Evolutionary conservation across 768 basidiomycete genomes (phyloP), one percentile per base, ranked within the genome.

Genomic region (Lactifluus piperatus): DNA sequence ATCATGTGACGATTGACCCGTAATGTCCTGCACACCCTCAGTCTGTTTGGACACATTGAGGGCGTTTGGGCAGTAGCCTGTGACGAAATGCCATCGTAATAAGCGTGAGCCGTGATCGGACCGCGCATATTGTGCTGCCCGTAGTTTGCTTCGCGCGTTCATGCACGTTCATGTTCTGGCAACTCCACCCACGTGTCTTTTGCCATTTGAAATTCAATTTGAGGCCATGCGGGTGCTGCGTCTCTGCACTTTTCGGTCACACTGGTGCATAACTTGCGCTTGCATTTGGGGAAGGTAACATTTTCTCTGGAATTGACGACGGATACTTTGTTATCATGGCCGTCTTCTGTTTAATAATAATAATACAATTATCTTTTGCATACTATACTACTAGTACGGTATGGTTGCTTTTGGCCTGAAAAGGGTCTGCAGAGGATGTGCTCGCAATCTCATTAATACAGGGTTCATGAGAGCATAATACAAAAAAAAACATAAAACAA

Each of bases 11-110:
- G n/a, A 82, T 98, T 27, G 91, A 94, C 66, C 81, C 85, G 87
- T 41, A 83, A 85, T 66, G 78, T 84, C 24, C 74, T 81, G 49
- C 77, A 81, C 67, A 97, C 97, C 43, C 79, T n/a, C n/a, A n/a
- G n/a, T n/a, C n/a, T 94, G 62, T 99, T 99, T 70, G 97, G 94
- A 1, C 94, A 97, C 71, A 94, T 98, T 66, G 97, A 99, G 69
- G 97, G 97, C 54, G 93, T 99, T 18, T 99, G 97, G 97, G 86
- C 85, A 3, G 88, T 98, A 30, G 93, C 92, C 24, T 85, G 87
- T 64, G 93, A 99, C 71, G 88, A 92, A 68, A 77, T 98, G 67
- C 78, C 95, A 53, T n/a, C n/a, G 76, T 99, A 49, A 93, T 94
- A 27, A 94, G 90, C 54, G 94, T 85, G 7, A 94, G 92, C 67